Evolutionary conservation across 768 basidiomycete genomes (phyloP).

Genomic region (Termitomyces sp.): DNA sequence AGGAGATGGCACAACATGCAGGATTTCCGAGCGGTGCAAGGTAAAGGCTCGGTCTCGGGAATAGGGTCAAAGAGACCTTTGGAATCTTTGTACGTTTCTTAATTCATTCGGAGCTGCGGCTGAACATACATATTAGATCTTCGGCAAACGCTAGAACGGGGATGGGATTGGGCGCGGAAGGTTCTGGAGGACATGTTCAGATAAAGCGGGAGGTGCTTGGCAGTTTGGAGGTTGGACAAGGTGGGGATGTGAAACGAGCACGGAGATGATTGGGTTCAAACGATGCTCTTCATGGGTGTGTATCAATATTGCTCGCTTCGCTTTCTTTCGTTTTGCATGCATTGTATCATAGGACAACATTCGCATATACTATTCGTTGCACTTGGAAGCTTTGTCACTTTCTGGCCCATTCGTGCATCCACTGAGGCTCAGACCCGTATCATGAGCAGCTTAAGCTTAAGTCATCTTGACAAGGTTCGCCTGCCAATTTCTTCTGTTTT

Average conservation of each 20-base stretch:
- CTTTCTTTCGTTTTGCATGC: slow-evolving; percentile 4
- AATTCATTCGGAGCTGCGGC: not conserved
- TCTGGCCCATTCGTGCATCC: too few species aligned
- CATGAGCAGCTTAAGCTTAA: too few species aligned
- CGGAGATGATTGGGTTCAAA: slow-evolving; percentile 4
- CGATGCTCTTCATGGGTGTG: not conserved
- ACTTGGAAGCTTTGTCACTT: not conserved
- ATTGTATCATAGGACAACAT: slow-evolving; percentile 1
- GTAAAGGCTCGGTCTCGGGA: slow-evolving; percentile 8
- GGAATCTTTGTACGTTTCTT: slow-evolving; percentile 25
- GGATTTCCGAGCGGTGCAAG: slow-evolving; percentile 11
- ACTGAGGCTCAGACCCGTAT: too few species aligned
- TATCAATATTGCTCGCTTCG: slow-evolving; percentile 5
- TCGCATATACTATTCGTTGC: not conserved
- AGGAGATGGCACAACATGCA: not conserved
- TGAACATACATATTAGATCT: slow-evolving; percentile 3
- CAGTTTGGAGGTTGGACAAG: slow-evolving; percentile 29
- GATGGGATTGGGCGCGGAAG: slow-evolving; percentile 33
- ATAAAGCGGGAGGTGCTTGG: slow-evolving; percentile 28
- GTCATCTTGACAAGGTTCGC: too few species aligned
- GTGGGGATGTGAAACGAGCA: slow-evolving; percentile 41
- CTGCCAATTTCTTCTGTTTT: too few species aligned
- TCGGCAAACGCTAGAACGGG: slow-evolving; percentile 21
- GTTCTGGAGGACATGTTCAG: slow-evolving; percentile 2
- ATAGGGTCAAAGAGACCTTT: slow-evolving; percentile 26